These are phyloP conservation scores for Pyricularia grisea DNA, from an alignment of 2,329 filamentous ascomycete genomes.

Conservation along the genomic window DNA sequence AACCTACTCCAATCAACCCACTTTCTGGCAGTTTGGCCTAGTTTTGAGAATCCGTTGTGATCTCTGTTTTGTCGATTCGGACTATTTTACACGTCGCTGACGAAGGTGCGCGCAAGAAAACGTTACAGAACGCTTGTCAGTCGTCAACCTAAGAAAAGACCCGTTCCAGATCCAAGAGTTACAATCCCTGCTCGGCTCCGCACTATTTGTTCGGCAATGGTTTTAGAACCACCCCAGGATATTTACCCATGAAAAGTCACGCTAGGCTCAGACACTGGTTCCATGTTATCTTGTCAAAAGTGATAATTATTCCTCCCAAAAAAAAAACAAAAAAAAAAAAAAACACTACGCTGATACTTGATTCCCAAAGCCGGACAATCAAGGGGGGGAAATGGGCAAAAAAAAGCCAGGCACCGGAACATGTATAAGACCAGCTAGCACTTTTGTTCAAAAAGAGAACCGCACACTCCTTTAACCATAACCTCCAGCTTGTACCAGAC, in stretches of 20 bases:
- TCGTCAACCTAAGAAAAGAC: neutral
- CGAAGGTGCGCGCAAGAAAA: neutral
- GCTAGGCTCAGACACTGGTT: neutral
- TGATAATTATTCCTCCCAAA: neutral
- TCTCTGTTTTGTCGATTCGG: too few relatives aligned
- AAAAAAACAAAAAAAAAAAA: too few relatives aligned
- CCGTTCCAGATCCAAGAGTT: neutral
- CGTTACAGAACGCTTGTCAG: neutral
- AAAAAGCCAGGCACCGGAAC: neutral
- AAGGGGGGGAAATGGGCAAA: neutral
- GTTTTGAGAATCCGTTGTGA: too few relatives aligned
- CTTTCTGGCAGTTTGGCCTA: too few relatives aligned
- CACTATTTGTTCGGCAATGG: neutral
- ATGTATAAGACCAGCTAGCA: neutral
- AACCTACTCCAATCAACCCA: too few relatives aligned
- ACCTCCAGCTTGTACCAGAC: constrained; percentile 2
- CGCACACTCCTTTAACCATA: neutral
- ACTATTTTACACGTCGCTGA: neutral
- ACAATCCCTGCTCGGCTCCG: neutral
- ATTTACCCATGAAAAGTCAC: neutral
- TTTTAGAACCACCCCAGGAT: neutral
- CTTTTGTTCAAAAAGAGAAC: neutral
- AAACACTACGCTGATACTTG: neutral
- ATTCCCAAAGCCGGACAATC: neutral
- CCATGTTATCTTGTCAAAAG: neutral